Conservation (phyloP, 2,329 filamentous ascomycete species). For the Stachybotrys elegans region DNA sequence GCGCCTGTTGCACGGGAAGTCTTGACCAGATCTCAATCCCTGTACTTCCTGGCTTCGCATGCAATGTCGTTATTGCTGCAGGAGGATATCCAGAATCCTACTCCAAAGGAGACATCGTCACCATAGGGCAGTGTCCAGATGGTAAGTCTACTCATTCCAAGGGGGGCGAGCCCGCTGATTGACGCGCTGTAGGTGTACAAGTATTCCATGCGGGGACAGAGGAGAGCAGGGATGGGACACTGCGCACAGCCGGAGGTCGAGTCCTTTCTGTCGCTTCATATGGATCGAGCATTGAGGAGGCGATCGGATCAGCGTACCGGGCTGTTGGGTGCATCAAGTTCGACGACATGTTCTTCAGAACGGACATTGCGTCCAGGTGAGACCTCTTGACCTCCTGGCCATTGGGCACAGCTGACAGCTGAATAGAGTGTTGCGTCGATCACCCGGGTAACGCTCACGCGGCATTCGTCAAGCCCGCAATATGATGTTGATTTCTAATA, state of each 20-base stretch:
- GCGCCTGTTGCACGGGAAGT: conserved; percentile 69
- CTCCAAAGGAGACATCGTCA: conserved; percentile 60
- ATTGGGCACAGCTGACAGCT: too few species aligned
- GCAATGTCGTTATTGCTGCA: conserved; percentile 80
- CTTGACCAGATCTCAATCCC: conserved; percentile 62
- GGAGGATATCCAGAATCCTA: conserved; percentile 81
- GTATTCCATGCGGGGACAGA: conserved; percentile 86
- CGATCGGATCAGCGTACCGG: conserved; percentile 73
- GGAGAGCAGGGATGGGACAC: conserved; percentile 43
- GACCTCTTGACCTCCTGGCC: background rate
- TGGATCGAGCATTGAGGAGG: conserved; percentile 61
- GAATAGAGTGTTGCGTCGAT: too few species aligned
- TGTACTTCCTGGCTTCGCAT: conserved; percentile 60
- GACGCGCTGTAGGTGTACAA: conserved; percentile 39
- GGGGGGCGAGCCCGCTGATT: background rate
- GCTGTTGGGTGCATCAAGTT: conserved; percentile 67
- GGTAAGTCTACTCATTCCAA: background rate
- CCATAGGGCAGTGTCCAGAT: conserved; percentile 28
- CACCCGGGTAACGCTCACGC: too few species aligned
- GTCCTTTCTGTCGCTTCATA: conserved; percentile 81
- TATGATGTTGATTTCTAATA: too few species aligned
- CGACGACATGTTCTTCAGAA: conserved; percentile 77
- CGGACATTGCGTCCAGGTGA: conserved; percentile 64
- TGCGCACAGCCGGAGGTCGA: conserved; percentile 72
- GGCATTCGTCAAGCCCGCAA: too few species aligned